These are phyloP conservation scores for Leccinum ponderosum DNA, from an alignment of 1,284 basidiomycete species.

Conservation along the genomic window DNA sequence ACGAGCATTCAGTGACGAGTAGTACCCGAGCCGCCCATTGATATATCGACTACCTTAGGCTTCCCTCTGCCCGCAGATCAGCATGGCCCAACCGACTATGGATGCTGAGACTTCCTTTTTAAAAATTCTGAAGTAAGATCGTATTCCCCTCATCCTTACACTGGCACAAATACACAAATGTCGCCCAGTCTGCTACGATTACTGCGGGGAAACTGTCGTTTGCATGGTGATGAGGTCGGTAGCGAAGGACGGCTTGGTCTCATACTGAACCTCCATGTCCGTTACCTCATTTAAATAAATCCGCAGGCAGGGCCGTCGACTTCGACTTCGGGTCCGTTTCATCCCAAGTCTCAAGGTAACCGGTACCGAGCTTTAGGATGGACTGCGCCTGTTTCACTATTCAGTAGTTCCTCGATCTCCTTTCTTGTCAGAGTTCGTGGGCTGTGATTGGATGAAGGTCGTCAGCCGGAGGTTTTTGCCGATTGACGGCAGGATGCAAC, in stretches of 20 bases:
- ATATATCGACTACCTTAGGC: no score
- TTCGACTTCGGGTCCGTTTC: no score
- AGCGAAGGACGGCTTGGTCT: not conserved
- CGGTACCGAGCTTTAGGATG: not conserved
- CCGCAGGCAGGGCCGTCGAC: no score
- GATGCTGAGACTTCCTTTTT: not conserved
- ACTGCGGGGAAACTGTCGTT: not conserved
- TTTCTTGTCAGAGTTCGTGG: not conserved
- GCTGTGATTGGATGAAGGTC: not conserved
- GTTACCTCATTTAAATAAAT: not conserved
- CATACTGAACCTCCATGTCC: not conserved
- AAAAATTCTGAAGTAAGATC: rapidly evolving
- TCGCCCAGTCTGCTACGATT: not conserved
- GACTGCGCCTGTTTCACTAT: not conserved
- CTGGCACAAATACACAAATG: no score
- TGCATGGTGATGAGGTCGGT: not conserved
- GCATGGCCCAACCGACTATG: no score
- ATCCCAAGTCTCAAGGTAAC: no score
- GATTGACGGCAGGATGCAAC: not conserved
- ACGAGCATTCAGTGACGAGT: not conserved
- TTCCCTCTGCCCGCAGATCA: not conserved
- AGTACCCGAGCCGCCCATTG: no score
- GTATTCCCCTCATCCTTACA: no score
- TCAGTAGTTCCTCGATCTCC: not conserved
- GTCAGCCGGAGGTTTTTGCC: not conserved